A percentile compares a stretch with the other conserved stretches of the same genome.
phyloP scores from a whole-genome alignment of 1,284 basidiomycete species.

The Polyporus tsugae region DNA sequence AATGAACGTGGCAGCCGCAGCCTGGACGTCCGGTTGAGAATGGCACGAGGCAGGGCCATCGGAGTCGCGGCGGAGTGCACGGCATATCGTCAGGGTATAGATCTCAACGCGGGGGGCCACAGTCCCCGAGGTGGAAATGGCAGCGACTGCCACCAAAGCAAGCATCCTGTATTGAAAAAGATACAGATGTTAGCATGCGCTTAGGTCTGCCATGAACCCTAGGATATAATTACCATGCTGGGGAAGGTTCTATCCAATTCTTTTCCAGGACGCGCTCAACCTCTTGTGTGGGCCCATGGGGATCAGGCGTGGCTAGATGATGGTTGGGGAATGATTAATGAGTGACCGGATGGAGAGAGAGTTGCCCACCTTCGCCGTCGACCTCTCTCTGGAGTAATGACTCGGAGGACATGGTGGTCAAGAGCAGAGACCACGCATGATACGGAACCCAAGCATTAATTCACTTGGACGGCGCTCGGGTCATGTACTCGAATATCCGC shows the following conservation, averaged over 20 bases:
- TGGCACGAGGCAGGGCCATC: conserved; percentile 23
- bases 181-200: neutral
- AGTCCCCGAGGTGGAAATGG: conserved; percentile 40
- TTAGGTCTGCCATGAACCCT: neutral
- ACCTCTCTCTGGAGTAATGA: neutral
- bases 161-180: conserved; percentile 48
- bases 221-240: conserved; percentile 21
- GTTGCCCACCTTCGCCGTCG: neutral
- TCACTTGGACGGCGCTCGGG: neutral
- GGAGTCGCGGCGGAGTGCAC: conserved; percentile 25
- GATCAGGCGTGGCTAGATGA: conserved; percentile 6
- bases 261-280: neutral
- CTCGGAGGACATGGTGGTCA: conserved; percentile 4
- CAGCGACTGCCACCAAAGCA: conserved; percentile 58
- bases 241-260: conserved; percentile 25
- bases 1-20: conserved; percentile 24
- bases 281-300: neutral
- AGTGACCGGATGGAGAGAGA: neutral
- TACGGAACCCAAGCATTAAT: neutral
- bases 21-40: conserved; percentile 23
- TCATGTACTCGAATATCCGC: neutral
- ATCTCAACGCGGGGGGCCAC: conserved; percentile 59
- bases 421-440: neutral
- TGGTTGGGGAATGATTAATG: neutral
- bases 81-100: conserved; percentile 37